Evolutionary conservation across 2,329 filamentous ascomycete genomes (phyloP), one percentile per base, ranked within the genome.

Genomic region (Aaosphaeria pasadenensis): DNA sequence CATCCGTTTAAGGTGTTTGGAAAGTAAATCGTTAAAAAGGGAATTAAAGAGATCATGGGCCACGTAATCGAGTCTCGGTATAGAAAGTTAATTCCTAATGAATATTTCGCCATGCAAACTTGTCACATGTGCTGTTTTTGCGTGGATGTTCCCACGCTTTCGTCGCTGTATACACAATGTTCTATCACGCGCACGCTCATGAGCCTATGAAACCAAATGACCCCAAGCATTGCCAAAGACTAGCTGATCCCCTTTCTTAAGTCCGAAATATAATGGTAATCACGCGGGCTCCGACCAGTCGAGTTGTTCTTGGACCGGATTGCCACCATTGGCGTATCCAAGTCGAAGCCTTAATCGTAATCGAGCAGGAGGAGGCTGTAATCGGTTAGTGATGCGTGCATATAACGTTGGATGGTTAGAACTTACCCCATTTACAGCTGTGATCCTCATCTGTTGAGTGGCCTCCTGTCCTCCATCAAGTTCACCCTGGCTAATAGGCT

Each of bases 401-500:
- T 32, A 39, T 35, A 41, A 38, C 31, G 28, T 42, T 48, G 43
- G 51, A n/a, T 7, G 33, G 9, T 9, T 6, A 49, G 45, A 42
- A 87, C 91, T 85, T 85, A 97, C 94, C 65, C 91, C 94, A 73
- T 86, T 91, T 58, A 89, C 86, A 53, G 89, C 86, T 50, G 83
- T 83, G 51, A 99, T 84, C 64, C 89, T 87, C 89, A 99, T 95
- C 62, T 85, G 80, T 74, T 97, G 94, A 51, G 87, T 91, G 11
- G 91, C 92, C 66, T 96, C 91, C 39, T 86, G 83, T 11, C 89
- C 89, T 5, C 85, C 83, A 9, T 77, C 83, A 39, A 99, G 68
- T 31, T 95, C 89, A 4, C 85, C 75, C 55, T 83, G 89, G 57
- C 89, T 95, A 57, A 99, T 96, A 49, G 87, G 89, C 68, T 95